These are phyloP conservation scores for Camillea tinctor DNA, from an alignment of 2,329 filamentous ascomycete species.

Conservation along the genomic window DNA sequence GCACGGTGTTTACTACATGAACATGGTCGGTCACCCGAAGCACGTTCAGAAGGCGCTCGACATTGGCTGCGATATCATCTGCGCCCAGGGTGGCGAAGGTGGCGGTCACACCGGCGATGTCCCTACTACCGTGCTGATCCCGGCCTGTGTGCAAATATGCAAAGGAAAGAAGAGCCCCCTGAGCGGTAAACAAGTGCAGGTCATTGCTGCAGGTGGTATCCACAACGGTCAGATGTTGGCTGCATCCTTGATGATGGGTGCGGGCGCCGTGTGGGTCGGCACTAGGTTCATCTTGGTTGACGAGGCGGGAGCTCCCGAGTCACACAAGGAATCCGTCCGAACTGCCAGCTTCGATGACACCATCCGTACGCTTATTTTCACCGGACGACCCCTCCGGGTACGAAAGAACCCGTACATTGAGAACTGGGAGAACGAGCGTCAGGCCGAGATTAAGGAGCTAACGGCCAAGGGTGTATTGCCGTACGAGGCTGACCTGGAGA, in stretches of 20 bases:
- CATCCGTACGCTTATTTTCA: slow-evolving; percentile 97
- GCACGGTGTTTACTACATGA: slow-evolving; percentile 92
- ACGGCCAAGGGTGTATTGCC: slow-evolving; percentile 87
- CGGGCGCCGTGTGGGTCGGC: slow-evolving; percentile 91
- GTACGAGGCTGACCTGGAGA: slow-evolving; percentile 92
- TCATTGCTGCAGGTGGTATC: slow-evolving; percentile 90
- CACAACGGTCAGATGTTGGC: slow-evolving; percentile 90
- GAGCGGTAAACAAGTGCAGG: slow-evolving; percentile 83
- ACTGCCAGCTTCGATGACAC: slow-evolving; percentile 95
- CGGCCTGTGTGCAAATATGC: slow-evolving; percentile 80
- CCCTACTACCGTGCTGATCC: slow-evolving; percentile 88
- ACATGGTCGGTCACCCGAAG: slow-evolving; percentile 99
- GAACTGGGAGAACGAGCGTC: slow-evolving; percentile 94
- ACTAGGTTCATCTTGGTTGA: slow-evolving; percentile 93
- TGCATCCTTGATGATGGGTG: slow-evolving; percentile 88
- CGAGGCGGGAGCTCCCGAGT: slow-evolving; percentile 89
- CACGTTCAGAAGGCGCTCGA: slow-evolving; percentile 96
- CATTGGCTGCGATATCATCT: slow-evolving; percentile 92
- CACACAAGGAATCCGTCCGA: slow-evolving; percentile 92
- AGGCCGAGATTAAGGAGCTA: slow-evolving; percentile 86
- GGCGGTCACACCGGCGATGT: slow-evolving; percentile 96
- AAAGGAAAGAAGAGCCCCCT: slow-evolving; percentile 81
- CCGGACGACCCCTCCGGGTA: slow-evolving; percentile 89
- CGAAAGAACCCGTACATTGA: slow-evolving; percentile 90
- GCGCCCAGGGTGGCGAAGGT: slow-evolving; percentile 95